A percentile compares a stretch with the other conserved stretches of the same genome.
These are phyloP conservation scores for Lophium mytilinum DNA, from an alignment of 495 filamentous ascomycete species.

Conservation along the genomic window DNA sequence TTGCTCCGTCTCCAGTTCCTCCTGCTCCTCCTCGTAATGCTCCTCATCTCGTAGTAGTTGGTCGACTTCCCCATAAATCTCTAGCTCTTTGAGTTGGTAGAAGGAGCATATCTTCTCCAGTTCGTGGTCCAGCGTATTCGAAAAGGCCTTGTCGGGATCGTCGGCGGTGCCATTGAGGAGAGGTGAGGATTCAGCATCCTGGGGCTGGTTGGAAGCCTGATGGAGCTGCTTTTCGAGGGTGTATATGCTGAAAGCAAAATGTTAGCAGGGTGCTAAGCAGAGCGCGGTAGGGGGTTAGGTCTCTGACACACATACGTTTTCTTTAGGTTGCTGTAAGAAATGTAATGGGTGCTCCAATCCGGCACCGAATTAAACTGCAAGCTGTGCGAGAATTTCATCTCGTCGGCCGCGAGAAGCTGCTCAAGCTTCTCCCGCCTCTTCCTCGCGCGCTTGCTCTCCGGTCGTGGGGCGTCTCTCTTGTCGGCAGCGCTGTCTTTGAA, in stretches of 20 bases:
- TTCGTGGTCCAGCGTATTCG: conserved; percentile 74
- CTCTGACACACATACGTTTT: conserved; percentile 66
- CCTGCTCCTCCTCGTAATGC: conserved; percentile 56
- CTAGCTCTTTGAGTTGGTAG: conserved; percentile 76
- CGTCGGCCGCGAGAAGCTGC: conserved; percentile 49
- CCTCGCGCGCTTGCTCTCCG: conserved; percentile 12
- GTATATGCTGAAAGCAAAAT: conserved; percentile 62
- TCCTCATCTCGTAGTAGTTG: conserved; percentile 67
- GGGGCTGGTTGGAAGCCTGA: conserved; percentile 36
- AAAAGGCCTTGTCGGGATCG: conserved; percentile 72
- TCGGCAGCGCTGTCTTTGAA: conserved; percentile 1
- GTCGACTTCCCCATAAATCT: conserved; percentile 75
- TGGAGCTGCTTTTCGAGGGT: conserved; percentile 74
- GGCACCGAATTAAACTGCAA: conserved; percentile 99
- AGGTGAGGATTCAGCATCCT: conserved; percentile 77
- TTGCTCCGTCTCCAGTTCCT: conserved; percentile 48
- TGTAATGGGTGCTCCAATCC: conserved; percentile 96
- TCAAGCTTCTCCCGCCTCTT: conserved; percentile 34
- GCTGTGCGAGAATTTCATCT: conserved; percentile 99
- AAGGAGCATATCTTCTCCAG: conserved; percentile 90
- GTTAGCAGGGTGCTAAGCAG: too few species aligned
- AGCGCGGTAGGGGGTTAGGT: too few species aligned
- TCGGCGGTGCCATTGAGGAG: conserved; percentile 53
- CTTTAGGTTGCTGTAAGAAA: conserved; percentile 96
- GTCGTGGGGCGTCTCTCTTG: neutral